Conservation (phyloP, 768 basidiomycete species). For the Termitomyces sp. region DNA sequence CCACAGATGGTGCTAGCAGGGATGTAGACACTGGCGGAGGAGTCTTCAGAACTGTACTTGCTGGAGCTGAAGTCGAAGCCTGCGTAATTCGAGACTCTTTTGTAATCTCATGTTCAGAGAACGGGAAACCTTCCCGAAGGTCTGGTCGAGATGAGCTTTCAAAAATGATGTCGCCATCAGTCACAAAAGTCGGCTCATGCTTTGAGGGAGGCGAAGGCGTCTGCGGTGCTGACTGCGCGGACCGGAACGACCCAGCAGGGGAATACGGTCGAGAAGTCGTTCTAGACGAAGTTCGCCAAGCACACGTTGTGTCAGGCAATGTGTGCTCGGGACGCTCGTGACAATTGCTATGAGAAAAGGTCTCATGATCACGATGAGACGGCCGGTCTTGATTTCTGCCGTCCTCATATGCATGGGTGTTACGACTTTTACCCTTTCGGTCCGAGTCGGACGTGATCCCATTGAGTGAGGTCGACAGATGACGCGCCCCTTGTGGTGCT, state of each 20-base stretch:
- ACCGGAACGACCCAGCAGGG: conserved; percentile 10
- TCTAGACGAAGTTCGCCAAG: conserved; percentile 3
- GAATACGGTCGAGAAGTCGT: conserved; percentile 10
- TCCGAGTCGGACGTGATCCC: not conserved
- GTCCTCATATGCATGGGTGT: not conserved
- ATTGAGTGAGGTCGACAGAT: not conserved
- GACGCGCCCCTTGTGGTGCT: not conserved
- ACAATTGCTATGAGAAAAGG: not conserved
- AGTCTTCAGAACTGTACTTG: not conserved
- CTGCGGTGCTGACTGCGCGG: conserved; percentile 12
- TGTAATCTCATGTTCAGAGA: conserved; percentile 2
- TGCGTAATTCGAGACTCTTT: not conserved
- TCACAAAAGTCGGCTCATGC: conserved; percentile 9
- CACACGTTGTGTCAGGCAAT: not conserved
- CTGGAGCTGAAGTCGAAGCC: not conserved
- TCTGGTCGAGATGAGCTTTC: conserved; percentile 11
- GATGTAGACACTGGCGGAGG: not conserved
- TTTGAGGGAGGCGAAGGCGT: not conserved
- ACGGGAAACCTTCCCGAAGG: conserved; percentile 14
- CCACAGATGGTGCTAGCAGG: not conserved
- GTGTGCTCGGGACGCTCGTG: not conserved
- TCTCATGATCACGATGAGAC: not conserved
- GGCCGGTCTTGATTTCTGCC: not conserved
- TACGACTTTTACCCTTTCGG: conserved; percentile 2
- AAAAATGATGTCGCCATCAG: conserved; percentile 11